Conservation (phyloP, 2,329 filamentous ascomycete species). For the Aspergillus transmontanensis region DNA sequence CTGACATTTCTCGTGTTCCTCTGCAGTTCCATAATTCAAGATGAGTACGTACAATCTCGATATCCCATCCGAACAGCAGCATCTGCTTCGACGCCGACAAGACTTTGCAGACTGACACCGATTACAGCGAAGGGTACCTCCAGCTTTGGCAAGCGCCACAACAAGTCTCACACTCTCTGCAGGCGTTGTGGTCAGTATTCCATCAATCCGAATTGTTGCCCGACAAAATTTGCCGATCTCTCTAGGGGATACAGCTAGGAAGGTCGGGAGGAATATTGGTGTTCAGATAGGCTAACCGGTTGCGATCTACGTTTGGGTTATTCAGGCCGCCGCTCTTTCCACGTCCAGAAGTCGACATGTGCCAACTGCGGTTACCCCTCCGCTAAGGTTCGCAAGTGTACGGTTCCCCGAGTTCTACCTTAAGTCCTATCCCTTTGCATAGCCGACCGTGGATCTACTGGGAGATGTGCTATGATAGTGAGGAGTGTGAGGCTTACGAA, state of each 20-base stretch:
- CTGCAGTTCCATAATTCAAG: slow-evolving; percentile 55
- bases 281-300: slow-evolving; percentile 35
- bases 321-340: slow-evolving; percentile 89
- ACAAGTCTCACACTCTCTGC: slow-evolving; percentile 98
- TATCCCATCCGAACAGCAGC: slow-evolving; percentile 22
- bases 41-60: slow-evolving; percentile 57
- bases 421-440: slow-evolving; percentile 15
- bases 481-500: slow-evolving; percentile 31
- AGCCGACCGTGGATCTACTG: slow-evolving; percentile 13
- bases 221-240: slow-evolving; percentile 21
- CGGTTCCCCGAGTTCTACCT: slow-evolving; percentile 42
- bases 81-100: slow-evolving; percentile 26
- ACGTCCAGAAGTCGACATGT: slow-evolving; percentile 99
- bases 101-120: slow-evolving; percentile 46
- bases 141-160: slow-evolving; percentile 81
- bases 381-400: slow-evolving; percentile 99
- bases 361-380: slow-evolving; percentile 93
- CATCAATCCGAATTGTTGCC: slow-evolving; percentile 19
- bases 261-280: slow-evolving; percentile 15
- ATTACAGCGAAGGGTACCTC: slow-evolving; percentile 70
- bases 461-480: slow-evolving; percentile 8
- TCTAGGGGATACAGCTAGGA: slow-evolving; percentile 10
- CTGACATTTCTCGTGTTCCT: slow-evolving; percentile 26
- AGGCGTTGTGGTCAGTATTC: slow-evolving; percentile 88
- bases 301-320: slow-evolving; percentile 25